phyloP scores from a whole-genome alignment of 768 basidiomycete genomes.

The Xerocomellus dryophilus region DNA sequence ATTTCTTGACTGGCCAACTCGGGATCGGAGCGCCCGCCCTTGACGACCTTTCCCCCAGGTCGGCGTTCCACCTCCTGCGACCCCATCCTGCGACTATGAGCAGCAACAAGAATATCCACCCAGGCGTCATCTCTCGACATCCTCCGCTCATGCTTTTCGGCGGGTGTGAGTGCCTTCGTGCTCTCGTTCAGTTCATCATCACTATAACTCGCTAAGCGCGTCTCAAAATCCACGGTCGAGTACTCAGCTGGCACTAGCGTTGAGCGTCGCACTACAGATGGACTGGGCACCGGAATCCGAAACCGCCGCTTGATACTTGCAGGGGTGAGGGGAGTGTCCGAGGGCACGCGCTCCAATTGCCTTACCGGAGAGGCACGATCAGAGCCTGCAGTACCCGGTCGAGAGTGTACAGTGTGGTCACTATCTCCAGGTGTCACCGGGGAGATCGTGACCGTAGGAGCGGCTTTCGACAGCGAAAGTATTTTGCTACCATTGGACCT shows the following conservation, averaged over 20 bases:
- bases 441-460: slow-evolving; percentile 25
- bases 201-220: slow-evolving; percentile 64
- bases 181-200: slow-evolving; percentile 46
- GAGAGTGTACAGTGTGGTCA: slow-evolving; percentile 27
- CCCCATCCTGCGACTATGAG: slow-evolving; percentile 46
- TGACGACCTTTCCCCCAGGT: slow-evolving; percentile 29
- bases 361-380: slow-evolving; percentile 14
- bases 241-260: slow-evolving; percentile 70
- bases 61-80: slow-evolving; percentile 51
- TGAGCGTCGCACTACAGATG: slow-evolving; percentile 46
- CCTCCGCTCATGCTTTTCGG: slow-evolving; percentile 41
- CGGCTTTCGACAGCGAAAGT: slow-evolving; percentile 29
- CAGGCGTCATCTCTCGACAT: slow-evolving; percentile 69
- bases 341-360: slow-evolving; percentile 25
- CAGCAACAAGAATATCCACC: slow-evolving; percentile 82
- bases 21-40: slow-evolving; percentile 52
- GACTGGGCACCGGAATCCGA: slow-evolving; percentile 58
- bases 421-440: slow-evolving; percentile 27
- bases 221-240: slow-evolving; percentile 80
- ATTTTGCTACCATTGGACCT: slow-evolving; percentile 50
- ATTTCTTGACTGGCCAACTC: slow-evolving; percentile 73
- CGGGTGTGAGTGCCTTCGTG: slow-evolving; percentile 38
- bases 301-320: slow-evolving; percentile 46
- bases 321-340: slow-evolving; percentile 30
- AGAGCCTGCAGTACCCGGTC: slow-evolving; percentile 24